A percentile compares a stretch with the other conserved stretches of the same genome.
Evolutionary conservation across 106 monocot genomes (phyloP).

Genomic region (Dendrobium chrysotoxum): DNA sequence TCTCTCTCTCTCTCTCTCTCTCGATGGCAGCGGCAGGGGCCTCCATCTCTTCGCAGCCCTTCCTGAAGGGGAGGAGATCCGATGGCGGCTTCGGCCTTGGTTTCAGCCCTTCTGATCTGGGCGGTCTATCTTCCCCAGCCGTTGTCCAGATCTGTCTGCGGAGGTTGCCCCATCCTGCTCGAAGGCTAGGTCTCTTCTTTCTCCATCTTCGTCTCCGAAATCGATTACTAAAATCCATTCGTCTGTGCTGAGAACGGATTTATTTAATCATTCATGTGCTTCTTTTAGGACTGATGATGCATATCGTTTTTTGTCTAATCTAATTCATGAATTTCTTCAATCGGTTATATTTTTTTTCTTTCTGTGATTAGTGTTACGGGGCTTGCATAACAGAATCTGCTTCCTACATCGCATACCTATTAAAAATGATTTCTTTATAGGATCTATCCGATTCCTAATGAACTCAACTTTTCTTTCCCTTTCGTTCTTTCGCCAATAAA

Average conservation of each 20-base stretch:
- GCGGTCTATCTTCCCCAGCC: constrained; percentile 16
- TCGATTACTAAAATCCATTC: not conserved
- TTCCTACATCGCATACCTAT: no score
- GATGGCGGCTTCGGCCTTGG: constrained; percentile 21
- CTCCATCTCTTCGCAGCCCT: constrained; percentile 30
- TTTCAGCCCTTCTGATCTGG: constrained; percentile 42
- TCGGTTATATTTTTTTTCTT: not conserved
- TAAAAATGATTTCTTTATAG: no score
- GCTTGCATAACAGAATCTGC: not conserved
- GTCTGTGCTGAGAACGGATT: not conserved
- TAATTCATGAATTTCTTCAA: not conserved
- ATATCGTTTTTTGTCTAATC: not conserved
- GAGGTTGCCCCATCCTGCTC: not conserved
- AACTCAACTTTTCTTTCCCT: no score
- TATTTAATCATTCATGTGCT: not conserved
- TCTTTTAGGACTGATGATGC: not conserved
- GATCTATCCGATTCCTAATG: no score
- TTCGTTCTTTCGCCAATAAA: no score
- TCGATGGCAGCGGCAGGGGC: constrained; percentile 21
- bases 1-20: constrained; percentile 16
- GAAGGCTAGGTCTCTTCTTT: not conserved
- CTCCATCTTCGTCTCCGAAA: not conserved
- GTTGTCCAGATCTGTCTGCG: constrained; percentile 34
- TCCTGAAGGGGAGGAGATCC: constrained; percentile 27
- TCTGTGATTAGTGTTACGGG: not conserved